phyloP scores from a whole-genome alignment of 768 basidiomycete genomes.

The Mrakia blollopis region DNA sequence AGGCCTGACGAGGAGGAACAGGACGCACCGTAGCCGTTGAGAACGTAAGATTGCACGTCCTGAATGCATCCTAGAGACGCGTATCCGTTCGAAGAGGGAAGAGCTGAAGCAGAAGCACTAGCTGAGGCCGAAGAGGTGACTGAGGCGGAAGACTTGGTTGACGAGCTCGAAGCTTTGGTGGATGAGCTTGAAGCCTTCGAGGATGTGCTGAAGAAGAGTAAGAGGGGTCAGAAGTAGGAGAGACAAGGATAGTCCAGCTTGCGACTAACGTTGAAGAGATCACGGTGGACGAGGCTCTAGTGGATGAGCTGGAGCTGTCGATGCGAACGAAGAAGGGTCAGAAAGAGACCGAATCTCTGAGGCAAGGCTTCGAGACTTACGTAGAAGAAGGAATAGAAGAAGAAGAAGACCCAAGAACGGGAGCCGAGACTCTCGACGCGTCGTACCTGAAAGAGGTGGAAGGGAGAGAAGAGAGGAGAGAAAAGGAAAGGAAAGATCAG shows the following conservation, averaged over 20 bases:
- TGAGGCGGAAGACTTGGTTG: background rate
- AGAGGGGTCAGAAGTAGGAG: too few relatives aligned
- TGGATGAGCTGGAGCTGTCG: background rate
- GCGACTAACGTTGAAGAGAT: too few relatives aligned
- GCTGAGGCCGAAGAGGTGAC: background rate
- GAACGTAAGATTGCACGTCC: background rate
- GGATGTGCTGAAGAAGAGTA: background rate
- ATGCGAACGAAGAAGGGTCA: too few relatives aligned
- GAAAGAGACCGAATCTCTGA: too few relatives aligned
- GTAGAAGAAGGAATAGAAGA: background rate
- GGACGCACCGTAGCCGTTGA: background rate
- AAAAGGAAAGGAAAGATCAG: background rate
- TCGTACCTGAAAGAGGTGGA: too few relatives aligned
- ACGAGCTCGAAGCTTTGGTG: background rate
- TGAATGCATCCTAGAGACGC: background rate
- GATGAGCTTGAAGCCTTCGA: background rate
- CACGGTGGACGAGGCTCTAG: background rate
- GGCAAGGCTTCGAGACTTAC: background rate
- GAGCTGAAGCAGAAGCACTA: too few relatives aligned
- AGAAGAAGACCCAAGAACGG: background rate
- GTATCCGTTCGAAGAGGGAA: background rate
- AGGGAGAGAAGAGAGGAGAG: too few relatives aligned
- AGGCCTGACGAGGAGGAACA: too few relatives aligned
- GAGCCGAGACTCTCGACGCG: too few relatives aligned
- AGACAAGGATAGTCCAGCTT: too few relatives aligned